Evolutionary conservation across 805 yeast species (phyloP).

Genomic region (Pichia manshurica): DNA sequence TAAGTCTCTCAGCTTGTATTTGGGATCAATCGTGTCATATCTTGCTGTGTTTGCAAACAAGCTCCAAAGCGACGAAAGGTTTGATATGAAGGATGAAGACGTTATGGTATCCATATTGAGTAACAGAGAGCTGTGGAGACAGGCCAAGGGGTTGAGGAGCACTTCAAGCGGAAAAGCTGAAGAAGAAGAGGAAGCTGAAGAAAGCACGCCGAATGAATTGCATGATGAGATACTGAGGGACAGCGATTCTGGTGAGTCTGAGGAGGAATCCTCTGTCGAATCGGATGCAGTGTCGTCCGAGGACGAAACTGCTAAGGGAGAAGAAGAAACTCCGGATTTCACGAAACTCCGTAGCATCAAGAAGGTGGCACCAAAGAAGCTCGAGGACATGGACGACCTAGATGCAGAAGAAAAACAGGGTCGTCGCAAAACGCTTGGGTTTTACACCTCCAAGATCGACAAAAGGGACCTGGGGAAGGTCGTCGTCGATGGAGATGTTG

Average conservation of each 20-base stretch:
- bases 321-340: conserved; percentile 18
- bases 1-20: conserved; percentile 70
- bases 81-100: conserved; percentile 75
- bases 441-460: conserved; percentile 95
- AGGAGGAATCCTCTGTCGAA: too few species aligned
- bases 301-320: conserved; percentile 15
- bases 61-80: conserved; percentile 43
- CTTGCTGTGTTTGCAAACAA: conserved; percentile 66
- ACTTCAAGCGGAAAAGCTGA: conserved; percentile 11
- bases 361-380: conserved; percentile 34
- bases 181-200: conserved; percentile 23
- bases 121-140: conserved; percentile 85
- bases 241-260: too few species aligned
- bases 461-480: conserved; percentile 2
- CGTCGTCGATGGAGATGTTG: conserved; percentile 8
- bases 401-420: conserved; percentile 82
- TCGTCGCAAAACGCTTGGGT: conserved; percentile 77
- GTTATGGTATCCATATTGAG: conserved; percentile 83
- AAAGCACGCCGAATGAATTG: too few species aligned
- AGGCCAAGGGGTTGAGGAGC: conserved; percentile 43
- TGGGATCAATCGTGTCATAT: conserved; percentile 74
- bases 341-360: conserved; percentile 40
- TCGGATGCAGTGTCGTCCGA: too few species aligned
- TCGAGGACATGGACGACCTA: conserved; percentile 67
- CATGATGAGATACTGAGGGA: too few species aligned